A percentile compares a stretch with the other conserved stretches of the same genome.
phyloP scores from a whole-genome alignment of 495 filamentous ascomycete species.

The Aspergillus taichungensis region DNA sequence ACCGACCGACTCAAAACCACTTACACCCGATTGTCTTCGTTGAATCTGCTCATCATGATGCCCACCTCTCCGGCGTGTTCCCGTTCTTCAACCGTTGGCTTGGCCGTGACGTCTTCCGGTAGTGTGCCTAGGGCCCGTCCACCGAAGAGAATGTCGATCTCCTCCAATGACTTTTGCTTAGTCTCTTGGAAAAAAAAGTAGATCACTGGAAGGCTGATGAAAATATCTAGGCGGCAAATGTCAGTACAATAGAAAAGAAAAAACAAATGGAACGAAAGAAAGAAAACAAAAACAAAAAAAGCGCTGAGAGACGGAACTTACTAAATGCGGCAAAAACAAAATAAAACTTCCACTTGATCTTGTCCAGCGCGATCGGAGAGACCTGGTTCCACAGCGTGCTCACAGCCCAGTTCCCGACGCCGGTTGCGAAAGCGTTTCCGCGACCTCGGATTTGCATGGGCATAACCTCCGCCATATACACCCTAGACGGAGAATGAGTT shows the following conservation, averaged over 20 bases:
- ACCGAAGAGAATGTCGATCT: conserved; percentile 49
- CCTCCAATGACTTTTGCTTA: conserved; percentile 45
- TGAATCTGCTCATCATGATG: not conserved
- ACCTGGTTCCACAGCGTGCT: conserved; percentile 43
- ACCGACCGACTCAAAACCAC: no score
- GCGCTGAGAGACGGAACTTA: conserved; percentile 9
- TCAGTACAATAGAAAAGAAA: conserved; percentile 4
- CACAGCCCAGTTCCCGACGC: conserved; percentile 42
- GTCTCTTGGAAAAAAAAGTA: conserved; percentile 50
- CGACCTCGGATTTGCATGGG: conserved; percentile 41
- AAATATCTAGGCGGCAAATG: conserved; percentile 21
- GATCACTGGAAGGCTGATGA: conserved; percentile 28
- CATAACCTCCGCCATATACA: conserved; percentile 44
- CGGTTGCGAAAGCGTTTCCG: conserved; percentile 40
- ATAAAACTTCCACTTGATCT: conserved; percentile 39
- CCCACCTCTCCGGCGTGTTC: conserved; percentile 4
- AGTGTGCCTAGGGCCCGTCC: conserved; percentile 36
- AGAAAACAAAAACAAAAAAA: not conserved
- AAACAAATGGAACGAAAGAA: not conserved
- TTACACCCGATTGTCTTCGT: no score
- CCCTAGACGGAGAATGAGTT: conserved; percentile 10
- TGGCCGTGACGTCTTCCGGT: conserved; percentile 26
- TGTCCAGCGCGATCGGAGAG: conserved; percentile 37
- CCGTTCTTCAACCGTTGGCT: conserved; percentile 8
- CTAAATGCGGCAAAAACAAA: conserved; percentile 37